Percentiles rank a stretch among this genome's conserved stretches.
Conservation (phyloP, 2,329 filamentous ascomycete genomes). For the Penicillium sp. region DNA sequence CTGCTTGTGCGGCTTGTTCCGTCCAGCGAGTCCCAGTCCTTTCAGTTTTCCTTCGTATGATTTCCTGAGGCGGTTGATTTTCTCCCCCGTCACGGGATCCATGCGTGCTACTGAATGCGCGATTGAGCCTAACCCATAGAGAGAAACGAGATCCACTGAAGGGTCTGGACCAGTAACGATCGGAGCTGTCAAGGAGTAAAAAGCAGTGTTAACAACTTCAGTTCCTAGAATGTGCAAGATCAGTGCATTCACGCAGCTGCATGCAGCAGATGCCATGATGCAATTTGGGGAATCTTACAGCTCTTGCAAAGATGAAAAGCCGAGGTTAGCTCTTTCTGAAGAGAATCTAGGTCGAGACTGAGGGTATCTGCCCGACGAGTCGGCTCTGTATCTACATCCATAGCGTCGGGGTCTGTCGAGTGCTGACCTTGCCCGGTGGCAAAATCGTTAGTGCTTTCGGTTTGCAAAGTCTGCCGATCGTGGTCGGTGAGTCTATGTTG, state of each 20-base stretch:
- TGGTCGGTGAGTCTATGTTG: conserved; percentile 38
- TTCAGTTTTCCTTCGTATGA: conserved; percentile 54
- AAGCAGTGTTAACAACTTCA: conserved; percentile 45
- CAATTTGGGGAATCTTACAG: conserved; percentile 49
- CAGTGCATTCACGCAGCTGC: conserved; percentile 29
- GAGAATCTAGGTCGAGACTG: conserved; percentile 40
- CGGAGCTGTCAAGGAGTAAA: conserved; percentile 41
- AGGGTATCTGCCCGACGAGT: conserved; percentile 20
- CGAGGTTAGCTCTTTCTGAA: conserved; percentile 47
- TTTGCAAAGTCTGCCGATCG: conserved; percentile 28
- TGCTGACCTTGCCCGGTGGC: conserved; percentile 19
- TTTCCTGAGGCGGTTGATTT: conserved; percentile 61
- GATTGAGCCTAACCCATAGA: conserved; percentile 57
- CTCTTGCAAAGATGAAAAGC: conserved; percentile 51
- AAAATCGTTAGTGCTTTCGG: conserved; percentile 20
- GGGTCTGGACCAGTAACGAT: conserved; percentile 55
- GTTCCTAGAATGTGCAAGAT: conserved; percentile 28
- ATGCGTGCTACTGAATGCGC: conserved; percentile 58
- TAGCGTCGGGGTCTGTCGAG: conserved; percentile 32
- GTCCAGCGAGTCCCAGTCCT: conserved; percentile 45
- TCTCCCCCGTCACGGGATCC: conserved; percentile 62
- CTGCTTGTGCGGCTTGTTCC: conserved; percentile 49
- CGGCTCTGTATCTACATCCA: conserved; percentile 40
- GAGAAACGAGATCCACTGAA: conserved; percentile 57
- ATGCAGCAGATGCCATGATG: conserved; percentile 34